These are phyloP conservation scores for Coniochaeta sp. DNA, from an alignment of 2,329 filamentous ascomycete genomes.

Conservation along the genomic window DNA sequence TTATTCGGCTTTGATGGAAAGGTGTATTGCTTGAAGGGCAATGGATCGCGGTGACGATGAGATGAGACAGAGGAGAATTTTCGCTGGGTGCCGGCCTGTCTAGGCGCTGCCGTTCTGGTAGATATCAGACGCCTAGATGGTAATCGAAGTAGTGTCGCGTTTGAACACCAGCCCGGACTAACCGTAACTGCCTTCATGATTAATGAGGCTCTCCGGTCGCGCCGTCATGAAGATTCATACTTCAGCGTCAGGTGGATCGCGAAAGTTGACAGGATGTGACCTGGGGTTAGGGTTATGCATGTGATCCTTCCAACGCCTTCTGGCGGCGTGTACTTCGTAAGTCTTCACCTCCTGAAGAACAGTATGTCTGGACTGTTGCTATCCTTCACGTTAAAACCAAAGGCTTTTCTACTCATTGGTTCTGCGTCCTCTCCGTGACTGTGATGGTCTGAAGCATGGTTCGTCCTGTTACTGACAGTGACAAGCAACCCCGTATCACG, in stretches of 20 bases:
- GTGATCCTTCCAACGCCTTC: no score
- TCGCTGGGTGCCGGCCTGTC: background rate
- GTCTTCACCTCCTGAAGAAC: no score
- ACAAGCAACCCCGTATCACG: no score
- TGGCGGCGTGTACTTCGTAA: no score
- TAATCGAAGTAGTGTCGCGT: background rate
- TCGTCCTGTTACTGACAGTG: no score
- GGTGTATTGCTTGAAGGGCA: constrained; percentile 14
- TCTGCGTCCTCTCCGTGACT: no score
- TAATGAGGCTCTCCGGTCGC: background rate
- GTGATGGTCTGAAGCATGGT: no score
- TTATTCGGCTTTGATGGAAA: constrained; percentile 14
- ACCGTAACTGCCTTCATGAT: background rate
- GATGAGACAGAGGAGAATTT: constrained; percentile 11
- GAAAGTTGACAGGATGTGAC: background rate
- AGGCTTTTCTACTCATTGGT: no score
- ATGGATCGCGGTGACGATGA: constrained; percentile 4
- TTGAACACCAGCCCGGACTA: background rate
- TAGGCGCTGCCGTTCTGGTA: no score
- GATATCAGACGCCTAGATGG: no score
- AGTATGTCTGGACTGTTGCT: no score
- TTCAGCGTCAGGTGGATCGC: background rate
- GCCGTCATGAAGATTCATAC: background rate
- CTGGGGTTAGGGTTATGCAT: constrained; percentile 1
- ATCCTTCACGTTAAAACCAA: no score